Conservation (phyloP, 805 yeast species). For the Starmerella apis region DNA sequence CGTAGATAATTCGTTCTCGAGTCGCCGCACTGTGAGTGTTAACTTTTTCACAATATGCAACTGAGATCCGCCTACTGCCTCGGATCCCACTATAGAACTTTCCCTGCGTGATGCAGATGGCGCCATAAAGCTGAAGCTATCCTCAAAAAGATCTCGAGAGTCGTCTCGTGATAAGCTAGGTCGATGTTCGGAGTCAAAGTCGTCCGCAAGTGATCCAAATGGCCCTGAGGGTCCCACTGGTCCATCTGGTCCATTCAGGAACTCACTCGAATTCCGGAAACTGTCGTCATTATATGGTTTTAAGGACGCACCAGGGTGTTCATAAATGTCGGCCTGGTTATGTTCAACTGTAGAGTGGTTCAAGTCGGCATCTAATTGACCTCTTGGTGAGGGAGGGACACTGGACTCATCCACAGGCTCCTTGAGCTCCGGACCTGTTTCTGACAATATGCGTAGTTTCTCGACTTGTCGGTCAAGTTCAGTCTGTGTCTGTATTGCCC, state of each 20-base stretch:
- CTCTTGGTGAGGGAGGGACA: not conserved
- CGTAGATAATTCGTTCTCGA: slow-evolving; percentile 66
- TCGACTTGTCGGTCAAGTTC: no score
- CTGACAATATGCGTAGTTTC: no score
- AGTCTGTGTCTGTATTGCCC: no score
- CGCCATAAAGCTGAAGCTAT: slow-evolving; percentile 9
- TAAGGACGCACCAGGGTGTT: not conserved
- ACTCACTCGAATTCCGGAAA: not conserved
- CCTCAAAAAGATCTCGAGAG: not conserved
- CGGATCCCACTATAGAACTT: slow-evolving; percentile 24
- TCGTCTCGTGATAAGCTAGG: not conserved
- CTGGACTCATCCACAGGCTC: not conserved
- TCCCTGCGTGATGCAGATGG: slow-evolving; percentile 10
- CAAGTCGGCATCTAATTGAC: no score
- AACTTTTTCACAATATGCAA: slow-evolving; percentile 65
- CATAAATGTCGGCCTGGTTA: not conserved
- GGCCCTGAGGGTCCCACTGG: slow-evolving; percentile 18
- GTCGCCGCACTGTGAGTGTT: slow-evolving; percentile 62
- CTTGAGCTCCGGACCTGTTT: not conserved
- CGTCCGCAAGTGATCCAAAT: slow-evolving; percentile 9
- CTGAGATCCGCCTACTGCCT: slow-evolving; percentile 22
- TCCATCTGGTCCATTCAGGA: not conserved
- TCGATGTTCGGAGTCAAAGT: slow-evolving; percentile 1
- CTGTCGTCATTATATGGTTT: not conserved
- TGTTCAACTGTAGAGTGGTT: not conserved